Evolutionary conservation across 176 grass and related monocot genomes (phyloP).

Genomic region (Tuctoria greenei): DNA sequence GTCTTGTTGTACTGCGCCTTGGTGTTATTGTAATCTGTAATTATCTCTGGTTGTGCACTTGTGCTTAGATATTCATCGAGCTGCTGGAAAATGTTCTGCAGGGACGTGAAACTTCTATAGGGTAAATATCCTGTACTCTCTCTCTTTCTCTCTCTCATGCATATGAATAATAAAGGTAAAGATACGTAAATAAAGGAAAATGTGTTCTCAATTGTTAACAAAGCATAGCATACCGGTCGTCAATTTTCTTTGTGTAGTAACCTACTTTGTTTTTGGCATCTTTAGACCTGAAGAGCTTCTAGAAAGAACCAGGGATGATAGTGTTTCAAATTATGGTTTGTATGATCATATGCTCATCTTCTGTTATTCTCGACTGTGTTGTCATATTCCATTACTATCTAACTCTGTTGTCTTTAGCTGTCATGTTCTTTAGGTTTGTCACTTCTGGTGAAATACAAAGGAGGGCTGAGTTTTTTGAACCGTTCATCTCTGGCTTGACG

Average conservation of each 20-base stretch:
- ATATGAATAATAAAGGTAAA: conserved; percentile 14
- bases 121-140: conserved; percentile 56
- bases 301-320: conserved; percentile 62
- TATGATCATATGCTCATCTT: conserved; percentile 16
- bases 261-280: conserved; percentile 47
- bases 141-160: conserved; percentile 6
- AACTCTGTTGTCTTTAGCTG: conserved; percentile 55
- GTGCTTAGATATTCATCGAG: conserved; percentile 76
- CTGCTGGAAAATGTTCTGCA: conserved; percentile 79
- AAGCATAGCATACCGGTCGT: conserved; percentile 24
- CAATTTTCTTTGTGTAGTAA: conserved; percentile 35
- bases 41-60: conserved; percentile 13
- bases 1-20: background rate
- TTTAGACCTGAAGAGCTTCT: conserved; percentile 83
- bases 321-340: conserved; percentile 93
- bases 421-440: conserved; percentile 99
- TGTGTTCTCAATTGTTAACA: background rate
- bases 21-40: conserved; percentile 11
- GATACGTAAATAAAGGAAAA: background rate
- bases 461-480: conserved; percentile 86
- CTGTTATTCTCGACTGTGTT: conserved; percentile 15
- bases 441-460: conserved; percentile 87
- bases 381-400: background rate
- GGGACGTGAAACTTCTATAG: conserved; percentile 67
- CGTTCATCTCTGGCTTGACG: conserved; percentile 80